These are phyloP conservation scores for Pichia sp. DNA, from an alignment of 1,139 yeast species.

Conservation along the genomic window DNA sequence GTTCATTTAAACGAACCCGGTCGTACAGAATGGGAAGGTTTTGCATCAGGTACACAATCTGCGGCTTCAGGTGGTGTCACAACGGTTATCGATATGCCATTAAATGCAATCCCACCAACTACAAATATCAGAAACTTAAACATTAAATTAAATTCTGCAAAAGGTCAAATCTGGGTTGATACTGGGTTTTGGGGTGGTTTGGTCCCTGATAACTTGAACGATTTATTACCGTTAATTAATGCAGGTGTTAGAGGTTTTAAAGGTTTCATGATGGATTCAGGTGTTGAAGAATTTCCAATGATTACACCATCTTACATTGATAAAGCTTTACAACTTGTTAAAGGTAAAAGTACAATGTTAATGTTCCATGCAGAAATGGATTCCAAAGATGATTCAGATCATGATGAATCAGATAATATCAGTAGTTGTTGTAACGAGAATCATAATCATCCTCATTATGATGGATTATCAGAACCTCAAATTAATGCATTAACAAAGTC, in stretches of 20 bases:
- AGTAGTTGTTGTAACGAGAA: constrained; percentile 1
- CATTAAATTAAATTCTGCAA: constrained; percentile 69
- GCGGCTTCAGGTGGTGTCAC: constrained; percentile 96
- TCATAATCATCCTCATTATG: constrained; percentile 11
- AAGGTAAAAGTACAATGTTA: constrained; percentile 58
- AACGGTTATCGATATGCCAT: constrained; percentile 92
- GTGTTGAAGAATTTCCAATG: constrained; percentile 91
- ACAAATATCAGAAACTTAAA: constrained; percentile 74
- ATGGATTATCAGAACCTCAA: constrained; percentile 42
- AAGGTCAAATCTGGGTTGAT: constrained; percentile 83
- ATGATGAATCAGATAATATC: neutral
- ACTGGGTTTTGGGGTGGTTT: constrained; percentile 97
- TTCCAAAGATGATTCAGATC: neutral
- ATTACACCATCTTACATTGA: constrained; percentile 57
- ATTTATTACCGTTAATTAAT: constrained; percentile 64
- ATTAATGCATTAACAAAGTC: constrained; percentile 48
- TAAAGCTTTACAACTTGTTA: constrained; percentile 56
- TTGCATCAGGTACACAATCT: constrained; percentile 84
- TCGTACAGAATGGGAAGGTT: constrained; percentile 94
- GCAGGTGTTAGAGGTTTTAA: constrained; percentile 92
- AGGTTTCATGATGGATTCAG: constrained; percentile 84
- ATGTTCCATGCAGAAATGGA: constrained; percentile 91
- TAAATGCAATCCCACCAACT: constrained; percentile 93
- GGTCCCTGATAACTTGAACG: constrained; percentile 66
- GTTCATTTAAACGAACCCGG: constrained; percentile 95